Evolutionary conservation across 495 filamentous ascomycete genomes (phyloP).

Genomic region (Trichodelitschia bisporula): DNA sequence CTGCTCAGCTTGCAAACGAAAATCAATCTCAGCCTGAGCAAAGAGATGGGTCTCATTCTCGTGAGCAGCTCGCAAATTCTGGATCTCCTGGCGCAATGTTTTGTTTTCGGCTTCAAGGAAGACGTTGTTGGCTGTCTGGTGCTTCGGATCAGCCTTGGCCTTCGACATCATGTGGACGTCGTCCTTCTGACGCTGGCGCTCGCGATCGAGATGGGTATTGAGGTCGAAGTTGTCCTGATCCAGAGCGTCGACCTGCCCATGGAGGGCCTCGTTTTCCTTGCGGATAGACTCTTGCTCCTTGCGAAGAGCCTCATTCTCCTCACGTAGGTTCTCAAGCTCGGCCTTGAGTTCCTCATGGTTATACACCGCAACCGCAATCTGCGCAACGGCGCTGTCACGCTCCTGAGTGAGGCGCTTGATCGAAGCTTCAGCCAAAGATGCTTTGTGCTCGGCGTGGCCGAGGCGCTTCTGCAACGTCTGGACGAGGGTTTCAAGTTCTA

Average conservation of each 20-base stretch:
- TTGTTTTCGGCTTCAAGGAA: slow-evolving; percentile 3
- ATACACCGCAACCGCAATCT: slow-evolving; percentile 36
- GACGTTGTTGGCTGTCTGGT: no score
- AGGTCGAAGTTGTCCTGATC: no score
- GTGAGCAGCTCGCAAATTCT: not conserved
- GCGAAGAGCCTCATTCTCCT: slow-evolving; percentile 10
- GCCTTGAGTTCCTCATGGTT: slow-evolving; percentile 34
- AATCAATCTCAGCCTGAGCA: not conserved
- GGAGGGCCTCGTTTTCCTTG: slow-evolving; percentile 11
- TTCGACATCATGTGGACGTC: not conserved
- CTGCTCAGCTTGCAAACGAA: slow-evolving; percentile 2
- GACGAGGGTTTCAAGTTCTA: slow-evolving; percentile 27
- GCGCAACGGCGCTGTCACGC: slow-evolving; percentile 36
- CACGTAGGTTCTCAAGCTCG: slow-evolving; percentile 12
- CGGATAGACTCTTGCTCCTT: slow-evolving; percentile 9
- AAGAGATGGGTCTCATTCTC: not conserved
- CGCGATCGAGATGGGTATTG: no score
- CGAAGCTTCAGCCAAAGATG: slow-evolving; percentile 31
- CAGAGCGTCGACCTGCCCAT: slow-evolving; percentile 1
- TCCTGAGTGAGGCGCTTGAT: slow-evolving; percentile 36
- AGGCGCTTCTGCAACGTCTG: slow-evolving; percentile 30
- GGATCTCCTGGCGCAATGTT: slow-evolving; percentile 3
- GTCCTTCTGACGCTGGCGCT: not conserved
- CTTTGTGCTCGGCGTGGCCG: slow-evolving; percentile 32
- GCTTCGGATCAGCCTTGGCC: no score